Conservation (phyloP, 176 grass and related monocot genomes). For the Pontederia paniculata region DNA sequence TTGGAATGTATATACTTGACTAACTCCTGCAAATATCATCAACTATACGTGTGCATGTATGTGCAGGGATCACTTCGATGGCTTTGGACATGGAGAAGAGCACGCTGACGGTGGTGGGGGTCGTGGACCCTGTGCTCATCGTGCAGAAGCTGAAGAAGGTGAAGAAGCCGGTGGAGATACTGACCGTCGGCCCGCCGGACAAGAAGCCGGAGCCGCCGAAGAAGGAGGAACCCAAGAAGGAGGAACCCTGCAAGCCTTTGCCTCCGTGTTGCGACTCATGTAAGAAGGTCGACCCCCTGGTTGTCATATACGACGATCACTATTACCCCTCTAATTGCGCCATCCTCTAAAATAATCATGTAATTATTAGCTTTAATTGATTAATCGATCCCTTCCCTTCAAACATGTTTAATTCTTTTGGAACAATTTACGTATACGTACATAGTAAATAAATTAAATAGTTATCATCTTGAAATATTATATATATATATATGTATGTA, state of each 20-base stretch:
- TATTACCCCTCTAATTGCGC: too few species aligned
- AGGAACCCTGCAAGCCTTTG: not conserved
- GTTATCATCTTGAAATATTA: too few species aligned
- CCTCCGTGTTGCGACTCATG: constrained; percentile 4
- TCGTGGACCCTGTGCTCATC: not conserved
- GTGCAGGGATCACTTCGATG: not conserved
- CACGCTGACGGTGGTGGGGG: constrained; percentile 9
- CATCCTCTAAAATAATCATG: too few species aligned
- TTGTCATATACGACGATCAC: too few species aligned
- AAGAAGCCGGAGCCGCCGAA: not conserved
- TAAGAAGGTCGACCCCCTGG: not conserved
- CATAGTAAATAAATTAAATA: too few species aligned
- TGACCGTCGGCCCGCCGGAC: not conserved
- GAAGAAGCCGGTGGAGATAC: constrained; percentile 9
- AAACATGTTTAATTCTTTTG: too few species aligned
- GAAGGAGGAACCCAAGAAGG: not conserved
- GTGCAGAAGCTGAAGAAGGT: constrained; percentile 6
- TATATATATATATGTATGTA: too few species aligned
- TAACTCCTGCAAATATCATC: not conserved
- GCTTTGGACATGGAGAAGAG: constrained; percentile 7
- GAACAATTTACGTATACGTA: too few species aligned
- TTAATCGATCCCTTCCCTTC: too few species aligned
- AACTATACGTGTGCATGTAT: not conserved
- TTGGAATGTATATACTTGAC: not conserved
- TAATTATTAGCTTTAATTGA: too few species aligned